Evolutionary conservation across 345 rosid species (phyloP), one percentile per base, ranked within the genome.

Genomic region (Hevea brasiliensis): DNA sequence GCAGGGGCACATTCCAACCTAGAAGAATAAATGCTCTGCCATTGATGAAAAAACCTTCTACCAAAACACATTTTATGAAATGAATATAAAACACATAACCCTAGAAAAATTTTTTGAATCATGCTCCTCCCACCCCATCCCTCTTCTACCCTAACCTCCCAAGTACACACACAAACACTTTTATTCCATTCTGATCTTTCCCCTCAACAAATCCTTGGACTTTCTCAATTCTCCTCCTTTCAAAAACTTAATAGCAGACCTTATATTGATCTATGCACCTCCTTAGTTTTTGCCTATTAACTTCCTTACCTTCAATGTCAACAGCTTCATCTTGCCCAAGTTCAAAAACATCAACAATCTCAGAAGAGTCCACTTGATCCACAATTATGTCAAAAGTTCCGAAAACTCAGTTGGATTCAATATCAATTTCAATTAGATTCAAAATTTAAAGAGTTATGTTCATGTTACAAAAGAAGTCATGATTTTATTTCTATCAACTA

Each of bases 281-380:
- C 80, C 80, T 85, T 71, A 94, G 64, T 77, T 92, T 94, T 80
- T 85, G 94, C 78, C 90, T 87, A 71, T 92, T 94, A 68, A 88
- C 89, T 24, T 90, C 98, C 72, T 90, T 92, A 68, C 92, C 97
- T 85, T 94, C 85, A 58, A 89, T 85, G 72, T 90, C 94, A 7
- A 92, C 88, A 68, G 85, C 89, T 88, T 94, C 98, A 73, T 89
- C 93, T 79, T 87, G 90, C n/a, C 98, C 97, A 67, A 90, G 80
- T 80, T 92, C 94, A 83, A 92, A 90, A 70, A 90, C 98, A 80
- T 95, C 99, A 58, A 92, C 62, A 70, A 92, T 82, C 81, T 92
- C 99, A 1, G 94, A 92, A 72, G 91, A 78, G 44, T 91, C 93
- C 51, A 78, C 83, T 81, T 81, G 97, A 78, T 92, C 96, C 78